phyloP scores from a whole-genome alignment of 1,139 yeast genomes.

The Geotrichum bryndzae region DNA sequence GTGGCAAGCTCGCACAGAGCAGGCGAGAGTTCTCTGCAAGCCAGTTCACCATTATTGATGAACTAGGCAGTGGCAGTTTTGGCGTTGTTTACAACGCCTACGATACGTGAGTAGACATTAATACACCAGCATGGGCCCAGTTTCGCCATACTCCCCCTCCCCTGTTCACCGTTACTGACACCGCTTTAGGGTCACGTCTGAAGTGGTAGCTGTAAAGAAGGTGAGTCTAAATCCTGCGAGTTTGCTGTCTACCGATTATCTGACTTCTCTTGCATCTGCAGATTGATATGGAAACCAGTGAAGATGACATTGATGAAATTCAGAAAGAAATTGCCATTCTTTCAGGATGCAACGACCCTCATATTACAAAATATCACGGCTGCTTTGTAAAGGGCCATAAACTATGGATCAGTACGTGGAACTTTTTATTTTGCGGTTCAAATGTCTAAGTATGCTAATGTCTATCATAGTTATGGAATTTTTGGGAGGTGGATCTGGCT shows the following conservation, averaged over 20 bases:
- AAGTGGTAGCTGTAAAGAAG: constrained; percentile 26
- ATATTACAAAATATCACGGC: constrained; percentile 72
- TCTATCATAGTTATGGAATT: constrained; percentile 46
- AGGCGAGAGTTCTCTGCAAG: constrained; percentile 38
- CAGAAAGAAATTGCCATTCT: constrained; percentile 73
- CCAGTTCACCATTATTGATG: constrained; percentile 60
- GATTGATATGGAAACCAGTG: constrained; percentile 73
- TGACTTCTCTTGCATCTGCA: constrained; percentile 24
- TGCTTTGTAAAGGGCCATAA: constrained; percentile 75
- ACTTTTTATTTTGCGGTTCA: background rate
- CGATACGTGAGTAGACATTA: constrained; percentile 35
- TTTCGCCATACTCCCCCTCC: background rate
- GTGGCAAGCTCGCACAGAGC: constrained; percentile 3
- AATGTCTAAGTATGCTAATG: background rate
- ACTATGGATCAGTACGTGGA: constrained; percentile 62
- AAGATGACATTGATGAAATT: constrained; percentile 70
- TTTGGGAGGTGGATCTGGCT: constrained; percentile 77
- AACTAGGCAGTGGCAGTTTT: constrained; percentile 82
- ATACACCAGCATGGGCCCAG: background rate
- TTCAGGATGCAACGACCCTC: constrained; percentile 63
- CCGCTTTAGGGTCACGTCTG: constrained; percentile 2
- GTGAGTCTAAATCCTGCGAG: constrained; percentile 3
- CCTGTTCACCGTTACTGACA: background rate
- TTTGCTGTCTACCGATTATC: background rate
- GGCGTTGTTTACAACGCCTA: constrained; percentile 79